phyloP scores from a whole-genome alignment of 768 basidiomycete species.

The Suillus americanus region DNA sequence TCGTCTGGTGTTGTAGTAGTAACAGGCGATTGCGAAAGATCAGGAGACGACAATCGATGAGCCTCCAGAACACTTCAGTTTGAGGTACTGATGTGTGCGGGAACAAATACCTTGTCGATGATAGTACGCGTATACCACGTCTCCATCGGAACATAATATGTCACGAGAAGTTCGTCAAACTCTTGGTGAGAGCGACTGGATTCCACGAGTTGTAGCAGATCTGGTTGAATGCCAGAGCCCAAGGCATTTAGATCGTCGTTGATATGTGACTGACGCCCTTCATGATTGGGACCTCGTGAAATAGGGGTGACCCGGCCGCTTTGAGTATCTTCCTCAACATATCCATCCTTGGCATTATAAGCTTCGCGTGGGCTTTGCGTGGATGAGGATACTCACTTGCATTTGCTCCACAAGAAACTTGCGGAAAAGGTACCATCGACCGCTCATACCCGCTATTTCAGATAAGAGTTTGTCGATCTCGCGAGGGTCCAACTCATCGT shows the following conservation, averaged over 20 bases:
- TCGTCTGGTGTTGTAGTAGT: constrained; percentile 88
- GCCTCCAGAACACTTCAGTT: constrained; percentile 53
- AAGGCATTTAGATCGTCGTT: background rate
- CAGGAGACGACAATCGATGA: constrained; percentile 77
- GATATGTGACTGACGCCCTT: background rate
- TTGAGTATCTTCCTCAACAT: constrained; percentile 11
- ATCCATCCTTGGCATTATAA: constrained; percentile 10
- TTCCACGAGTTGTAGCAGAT: constrained; percentile 35
- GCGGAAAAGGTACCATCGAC: constrained; percentile 89
- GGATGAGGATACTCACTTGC: constrained; percentile 41
- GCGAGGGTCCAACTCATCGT: constrained; percentile 76
- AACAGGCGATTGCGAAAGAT: constrained; percentile 59
- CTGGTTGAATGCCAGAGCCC: background rate
- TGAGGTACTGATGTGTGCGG: background rate
- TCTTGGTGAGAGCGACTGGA: constrained; percentile 52
- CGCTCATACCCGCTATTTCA: constrained; percentile 86
- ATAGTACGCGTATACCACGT: constrained; percentile 86
- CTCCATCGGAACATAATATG: constrained; percentile 88
- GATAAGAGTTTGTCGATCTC: constrained; percentile 91
- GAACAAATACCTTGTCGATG: constrained; percentile 74
- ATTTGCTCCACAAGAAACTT: constrained; percentile 81
- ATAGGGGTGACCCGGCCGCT: background rate
- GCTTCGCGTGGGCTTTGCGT: constrained; percentile 7
- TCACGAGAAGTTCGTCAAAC: constrained; percentile 65
- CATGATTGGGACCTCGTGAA: background rate